phyloP scores from a whole-genome alignment of 2,329 filamentous ascomycete genomes.

The Pseudogymnoascus sp. region DNA sequence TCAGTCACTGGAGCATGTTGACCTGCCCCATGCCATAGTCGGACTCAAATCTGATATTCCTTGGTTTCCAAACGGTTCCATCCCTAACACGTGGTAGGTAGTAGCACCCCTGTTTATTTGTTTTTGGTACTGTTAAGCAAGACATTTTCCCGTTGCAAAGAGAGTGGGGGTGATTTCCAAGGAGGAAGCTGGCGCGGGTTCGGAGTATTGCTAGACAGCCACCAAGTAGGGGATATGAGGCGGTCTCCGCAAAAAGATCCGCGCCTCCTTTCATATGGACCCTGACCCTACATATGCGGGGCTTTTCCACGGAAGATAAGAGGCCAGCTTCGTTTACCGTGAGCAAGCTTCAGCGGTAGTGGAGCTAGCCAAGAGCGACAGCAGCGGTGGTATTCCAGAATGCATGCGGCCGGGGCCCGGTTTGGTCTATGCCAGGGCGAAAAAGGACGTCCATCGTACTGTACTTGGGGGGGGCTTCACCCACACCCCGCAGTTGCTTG shows the following conservation, averaged over 20 bases:
- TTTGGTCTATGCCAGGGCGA: background rate
- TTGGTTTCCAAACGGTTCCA: background rate
- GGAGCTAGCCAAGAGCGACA: background rate
- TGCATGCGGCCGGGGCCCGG: background rate
- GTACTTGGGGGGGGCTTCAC: background rate
- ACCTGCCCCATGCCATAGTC: background rate
- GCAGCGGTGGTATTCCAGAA: background rate
- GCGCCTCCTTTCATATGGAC: background rate
- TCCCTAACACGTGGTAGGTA: background rate
- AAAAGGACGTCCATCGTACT: background rate
- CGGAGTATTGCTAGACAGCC: background rate
- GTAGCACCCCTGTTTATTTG: background rate
- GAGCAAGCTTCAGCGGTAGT: background rate
- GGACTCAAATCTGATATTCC: background rate
- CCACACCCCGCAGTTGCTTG: background rate
- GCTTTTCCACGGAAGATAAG: background rate
- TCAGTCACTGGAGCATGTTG: background rate
- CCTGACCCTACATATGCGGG: background rate
- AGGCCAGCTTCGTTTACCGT: background rate
- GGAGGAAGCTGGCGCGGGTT: background rate
- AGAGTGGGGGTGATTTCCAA: background rate
- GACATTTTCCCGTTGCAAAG: background rate
- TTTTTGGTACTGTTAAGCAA: background rate
- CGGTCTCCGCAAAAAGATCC: background rate
- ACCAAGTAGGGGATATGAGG: constrained; percentile 1